Evolutionary conservation across 495 filamentous ascomycete species (phyloP), one percentile per base, ranked within the genome.

Genomic region (Neurospora sp.): DNA sequence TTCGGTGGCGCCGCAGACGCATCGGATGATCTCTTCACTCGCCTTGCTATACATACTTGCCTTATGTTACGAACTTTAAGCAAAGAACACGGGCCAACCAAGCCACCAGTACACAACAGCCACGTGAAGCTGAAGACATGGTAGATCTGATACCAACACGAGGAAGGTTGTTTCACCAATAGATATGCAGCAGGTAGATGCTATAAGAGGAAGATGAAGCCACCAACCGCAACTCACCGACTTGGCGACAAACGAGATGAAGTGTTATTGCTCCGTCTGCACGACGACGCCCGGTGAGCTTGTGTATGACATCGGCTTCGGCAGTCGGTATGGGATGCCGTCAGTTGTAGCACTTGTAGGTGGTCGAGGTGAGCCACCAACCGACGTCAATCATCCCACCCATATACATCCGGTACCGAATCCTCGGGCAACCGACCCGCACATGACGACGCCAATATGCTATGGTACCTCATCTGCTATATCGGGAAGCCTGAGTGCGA

Each of bases 1-100:
- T 75, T 93, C 91, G 70, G 89, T 90, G 73, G 93, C 90, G 75
- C 96, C 95, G 79, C 96, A 99, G 71, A 97, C 92, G 81, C 96
- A 99, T 73, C 96, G 90, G 72, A 98, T 96, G 77, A 95, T 88
- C 54, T 87, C 83, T 45, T 85, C 86, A n/a, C n/a, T n/a, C n/a
- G n/a, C n/a, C n/a, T n/a, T n/a, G n/a, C n/a, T n/a, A n/a, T n/a
- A n/a, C n/a, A n/a, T n/a, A n/a, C n/a, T n/a, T n/a, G n/a, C n/a
- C n/a, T n/a, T 31, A 31, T 31, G 31, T 31, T 31, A 31, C 31
- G 31, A 31, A 31, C 31, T 31, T 2, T 31, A 31, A 31, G 31
- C 31, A 31, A 31, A 31, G 31, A 31, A 31, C 31, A 31, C 31
- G 31, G 31, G 31, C 31, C 31, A 31, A 31, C 31, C 31, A 31